These are phyloP conservation scores for Stemphylium lycopersici DNA, from an alignment of 2,329 filamentous ascomycete species.

Conservation along the genomic window DNA sequence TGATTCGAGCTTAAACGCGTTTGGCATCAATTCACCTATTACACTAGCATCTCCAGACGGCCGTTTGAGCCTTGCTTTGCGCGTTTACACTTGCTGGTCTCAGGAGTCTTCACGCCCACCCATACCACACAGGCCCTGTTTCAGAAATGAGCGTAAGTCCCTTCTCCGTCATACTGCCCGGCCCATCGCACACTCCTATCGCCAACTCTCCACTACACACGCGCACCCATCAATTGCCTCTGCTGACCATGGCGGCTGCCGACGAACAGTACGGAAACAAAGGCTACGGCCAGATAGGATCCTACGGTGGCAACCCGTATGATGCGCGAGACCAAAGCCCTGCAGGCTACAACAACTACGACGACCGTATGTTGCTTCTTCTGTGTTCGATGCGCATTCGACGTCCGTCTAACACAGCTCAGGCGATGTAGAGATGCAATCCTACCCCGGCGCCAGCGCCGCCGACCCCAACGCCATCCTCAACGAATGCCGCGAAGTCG, in stretches of 20 bases:
- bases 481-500: constrained; percentile 83
- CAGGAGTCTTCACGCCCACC: constrained; percentile 42
- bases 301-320: constrained; percentile 53
- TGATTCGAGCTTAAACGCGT: constrained; percentile 10
- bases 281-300: constrained; percentile 50
- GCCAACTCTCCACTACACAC: constrained; percentile 14
- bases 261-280: constrained; percentile 50
- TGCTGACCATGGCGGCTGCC: constrained; percentile 28
- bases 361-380: constrained; percentile 42
- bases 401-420: constrained; percentile 24
- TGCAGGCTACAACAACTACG: constrained; percentile 62
- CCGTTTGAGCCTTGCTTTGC: constrained; percentile 16
- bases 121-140: constrained; percentile 43
- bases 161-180: constrained; percentile 20
- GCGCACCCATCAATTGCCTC: neutral
- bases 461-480: constrained; percentile 75
- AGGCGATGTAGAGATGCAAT: constrained; percentile 70
- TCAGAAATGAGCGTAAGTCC: constrained; percentile 49
- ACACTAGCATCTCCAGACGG: neutral
- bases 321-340: constrained; percentile 45
- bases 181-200: constrained; percentile 12
- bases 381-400: constrained; percentile 22
- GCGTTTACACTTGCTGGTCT: constrained; percentile 35
- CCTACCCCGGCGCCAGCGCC: constrained; percentile 52
- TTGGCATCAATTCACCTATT: constrained; percentile 10